A percentile compares a stretch with the other conserved stretches of the same genome.
Evolutionary conservation across 805 yeast genomes (phyloP).

Genomic region (Blastobotrys peoriensis): DNA sequence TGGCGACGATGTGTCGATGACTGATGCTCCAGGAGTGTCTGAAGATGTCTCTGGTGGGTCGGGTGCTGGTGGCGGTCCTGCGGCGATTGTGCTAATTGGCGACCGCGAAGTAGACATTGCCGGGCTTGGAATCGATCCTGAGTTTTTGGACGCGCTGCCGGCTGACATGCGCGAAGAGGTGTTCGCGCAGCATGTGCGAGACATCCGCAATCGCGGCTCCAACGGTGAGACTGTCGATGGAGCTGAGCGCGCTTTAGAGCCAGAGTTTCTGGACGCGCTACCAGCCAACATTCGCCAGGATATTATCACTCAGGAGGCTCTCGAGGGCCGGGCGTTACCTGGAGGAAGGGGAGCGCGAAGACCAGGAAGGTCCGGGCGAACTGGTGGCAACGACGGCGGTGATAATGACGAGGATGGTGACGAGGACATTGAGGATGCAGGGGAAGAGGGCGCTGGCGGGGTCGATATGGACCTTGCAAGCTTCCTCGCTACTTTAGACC

Average conservation of each 20-base stretch:
- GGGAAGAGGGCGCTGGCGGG: conserved; percentile 13
- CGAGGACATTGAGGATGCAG: conserved; percentile 23
- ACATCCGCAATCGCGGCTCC: conserved; percentile 40
- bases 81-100: conserved; percentile 61
- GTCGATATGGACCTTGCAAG: conserved; percentile 25
- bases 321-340: conserved; percentile 18
- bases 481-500: conserved; percentile 29
- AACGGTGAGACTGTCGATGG: conserved; percentile 39
- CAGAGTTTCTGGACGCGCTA: conserved; percentile 72
- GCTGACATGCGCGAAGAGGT: conserved; percentile 93
- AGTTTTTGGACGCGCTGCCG: conserved; percentile 81
- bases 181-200: conserved; percentile 74
- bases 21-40: conserved; percentile 15
- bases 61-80: conserved; percentile 5
- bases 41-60: conserved; percentile 18
- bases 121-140: conserved; percentile 89
- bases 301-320: conserved; percentile 26
- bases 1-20: conserved; percentile 12
- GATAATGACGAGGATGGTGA: conserved; percentile 13
- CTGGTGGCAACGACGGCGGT: conserved; percentile 13
- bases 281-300: conserved; percentile 55
- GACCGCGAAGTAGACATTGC: conserved; percentile 77
- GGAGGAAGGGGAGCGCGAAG: too few relatives aligned
- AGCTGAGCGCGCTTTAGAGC: conserved; percentile 53
- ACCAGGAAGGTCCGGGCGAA: too few relatives aligned